These are phyloP conservation scores for Erodium texanum DNA, from an alignment of 441 rosid species.

Conservation along the genomic window DNA sequence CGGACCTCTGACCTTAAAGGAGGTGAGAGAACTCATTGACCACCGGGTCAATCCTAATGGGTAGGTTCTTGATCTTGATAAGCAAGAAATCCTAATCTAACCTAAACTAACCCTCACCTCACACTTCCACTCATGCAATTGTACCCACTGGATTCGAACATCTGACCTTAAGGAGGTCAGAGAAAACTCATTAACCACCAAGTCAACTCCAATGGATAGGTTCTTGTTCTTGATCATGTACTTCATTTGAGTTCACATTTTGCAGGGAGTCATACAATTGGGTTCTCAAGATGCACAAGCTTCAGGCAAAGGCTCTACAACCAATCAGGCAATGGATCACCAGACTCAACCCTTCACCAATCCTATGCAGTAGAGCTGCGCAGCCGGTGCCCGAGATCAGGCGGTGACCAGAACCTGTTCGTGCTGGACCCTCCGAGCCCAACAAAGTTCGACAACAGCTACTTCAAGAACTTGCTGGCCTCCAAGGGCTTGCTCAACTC, in stretches of 20 bases:
- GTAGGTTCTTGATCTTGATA: too few species aligned
- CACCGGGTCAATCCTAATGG: too few species aligned
- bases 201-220: too few species aligned
- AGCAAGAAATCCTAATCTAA: too few species aligned
- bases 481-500: conserved; percentile 5
- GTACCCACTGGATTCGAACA: too few species aligned
- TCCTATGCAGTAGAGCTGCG: background rate
- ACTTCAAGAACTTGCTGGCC: conserved; percentile 1
- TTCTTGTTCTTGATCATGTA: background rate
- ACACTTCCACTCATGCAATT: too few species aligned
- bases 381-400: background rate
- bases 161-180: background rate
- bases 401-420: conserved; percentile 4
- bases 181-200: too few species aligned
- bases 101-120: too few species aligned
- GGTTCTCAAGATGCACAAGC: background rate
- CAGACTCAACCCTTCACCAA: background rate
- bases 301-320: conserved; percentile 4
- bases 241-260: background rate
- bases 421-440: background rate
- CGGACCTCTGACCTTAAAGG: too few species aligned
- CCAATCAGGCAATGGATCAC: background rate
- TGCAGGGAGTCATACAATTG: background rate
- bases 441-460: background rate
- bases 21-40: too few species aligned